phyloP scores from a whole-genome alignment of 352 stramenopile species.

The Globisporangium heterothallicum region DNA sequence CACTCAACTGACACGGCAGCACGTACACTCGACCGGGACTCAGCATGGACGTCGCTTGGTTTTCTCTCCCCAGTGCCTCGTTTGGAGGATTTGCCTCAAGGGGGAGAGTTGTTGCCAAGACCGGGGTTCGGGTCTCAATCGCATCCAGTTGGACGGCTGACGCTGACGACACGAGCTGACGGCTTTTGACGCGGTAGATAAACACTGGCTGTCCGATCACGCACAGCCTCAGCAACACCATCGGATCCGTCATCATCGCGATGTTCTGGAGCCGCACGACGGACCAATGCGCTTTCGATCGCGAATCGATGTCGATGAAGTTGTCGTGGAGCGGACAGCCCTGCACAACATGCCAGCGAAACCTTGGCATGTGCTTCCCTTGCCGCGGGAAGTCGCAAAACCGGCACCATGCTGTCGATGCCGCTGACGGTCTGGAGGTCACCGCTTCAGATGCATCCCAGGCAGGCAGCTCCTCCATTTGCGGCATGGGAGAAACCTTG shows the following conservation, averaged over 20 bases:
- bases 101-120: too few species aligned
- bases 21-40: not conserved
- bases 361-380: not conserved
- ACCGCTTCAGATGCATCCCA: too few species aligned
- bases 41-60: too few species aligned
- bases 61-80: too few species aligned
- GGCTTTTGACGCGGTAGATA: too few species aligned
- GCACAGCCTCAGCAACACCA: conserved; percentile 14
- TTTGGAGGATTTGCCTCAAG: too few species aligned
- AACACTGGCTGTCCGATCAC: conserved; percentile 13
- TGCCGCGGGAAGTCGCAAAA: not conserved
- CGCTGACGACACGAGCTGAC: too few species aligned
- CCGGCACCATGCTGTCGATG: not conserved
- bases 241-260: conserved; percentile 20
- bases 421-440: too few species aligned
- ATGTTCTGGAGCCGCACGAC: conserved; percentile 18
- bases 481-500: too few species aligned
- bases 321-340: not conserved
- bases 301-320: conserved; percentile 3
- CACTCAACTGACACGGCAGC: not conserved
- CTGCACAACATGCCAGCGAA: not conserved
- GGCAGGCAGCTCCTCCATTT: too few species aligned
- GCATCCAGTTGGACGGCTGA: too few species aligned
- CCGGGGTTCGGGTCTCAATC: too few species aligned
- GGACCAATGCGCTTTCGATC: conserved; percentile 3